Evolutionary conservation across 768 basidiomycete genomes (phyloP).

Genomic region (Amanita pallidorosea): DNA sequence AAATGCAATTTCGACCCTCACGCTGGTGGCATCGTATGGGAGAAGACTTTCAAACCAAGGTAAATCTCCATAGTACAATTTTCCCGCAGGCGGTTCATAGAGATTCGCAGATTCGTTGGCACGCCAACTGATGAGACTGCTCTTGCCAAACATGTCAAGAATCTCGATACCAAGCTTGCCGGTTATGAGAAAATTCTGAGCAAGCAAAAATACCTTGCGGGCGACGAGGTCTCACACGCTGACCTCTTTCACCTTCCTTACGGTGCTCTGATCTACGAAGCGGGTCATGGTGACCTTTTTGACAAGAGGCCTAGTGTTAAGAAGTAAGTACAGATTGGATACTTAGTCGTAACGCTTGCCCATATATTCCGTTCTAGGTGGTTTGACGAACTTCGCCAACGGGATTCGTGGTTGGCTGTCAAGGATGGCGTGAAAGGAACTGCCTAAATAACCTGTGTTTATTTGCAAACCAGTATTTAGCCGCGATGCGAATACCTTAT

Average conservation of each 20-base stretch:
- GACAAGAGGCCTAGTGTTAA: conserved; percentile 29
- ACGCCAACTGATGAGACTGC: conserved; percentile 19
- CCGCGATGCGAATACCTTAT: too few relatives aligned
- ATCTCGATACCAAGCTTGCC: conserved; percentile 32
- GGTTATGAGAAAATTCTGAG: conserved; percentile 47
- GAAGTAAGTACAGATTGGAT: conserved; percentile 28
- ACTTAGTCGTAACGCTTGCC: background rate
- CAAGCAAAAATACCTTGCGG: conserved; percentile 47
- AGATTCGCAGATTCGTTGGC: conserved; percentile 11
- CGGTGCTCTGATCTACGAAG: conserved; percentile 10
- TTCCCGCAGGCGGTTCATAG: background rate
- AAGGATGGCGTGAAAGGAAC: background rate
- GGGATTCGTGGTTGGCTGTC: background rate
- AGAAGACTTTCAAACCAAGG: conserved; percentile 39
- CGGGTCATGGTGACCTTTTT: conserved; percentile 19
- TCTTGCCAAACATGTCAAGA: background rate
- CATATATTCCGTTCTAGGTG: background rate
- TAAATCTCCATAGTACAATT: conserved; percentile 14
- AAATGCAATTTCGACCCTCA: conserved; percentile 39
- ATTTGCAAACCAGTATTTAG: too few relatives aligned
- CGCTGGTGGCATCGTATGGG: conserved; percentile 28
- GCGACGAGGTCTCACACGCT: conserved; percentile 44
- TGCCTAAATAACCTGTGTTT: background rate
- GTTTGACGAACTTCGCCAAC: background rate
- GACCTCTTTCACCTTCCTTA: conserved; percentile 50